A percentile compares a stretch with the other conserved stretches of the same genome.
Evolutionary conservation across 1,139 yeast species (phyloP).

Genomic region (Taphrina communis): DNA sequence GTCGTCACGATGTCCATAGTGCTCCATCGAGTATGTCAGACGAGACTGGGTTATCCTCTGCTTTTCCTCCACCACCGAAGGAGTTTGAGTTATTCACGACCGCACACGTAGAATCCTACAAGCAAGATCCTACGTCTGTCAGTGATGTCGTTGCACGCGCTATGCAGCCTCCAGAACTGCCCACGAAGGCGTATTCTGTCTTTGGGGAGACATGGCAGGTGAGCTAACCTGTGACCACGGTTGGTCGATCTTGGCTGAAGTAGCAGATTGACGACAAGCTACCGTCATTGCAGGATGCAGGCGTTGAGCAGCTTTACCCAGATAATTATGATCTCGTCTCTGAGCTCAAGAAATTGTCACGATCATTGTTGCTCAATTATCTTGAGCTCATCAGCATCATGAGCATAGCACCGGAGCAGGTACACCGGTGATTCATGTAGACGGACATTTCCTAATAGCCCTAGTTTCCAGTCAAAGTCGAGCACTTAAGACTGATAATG

Average conservation of each 20-base stretch:
- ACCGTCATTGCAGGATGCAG: slow-evolving; percentile 47
- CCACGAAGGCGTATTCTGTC: slow-evolving; percentile 66
- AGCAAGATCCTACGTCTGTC: slow-evolving; percentile 41
- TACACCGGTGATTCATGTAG: neutral
- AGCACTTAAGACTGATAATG: slow-evolving; percentile 72
- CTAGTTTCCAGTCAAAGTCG: slow-evolving; percentile 65
- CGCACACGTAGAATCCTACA: slow-evolving; percentile 55
- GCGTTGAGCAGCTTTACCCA: slow-evolving; percentile 39
- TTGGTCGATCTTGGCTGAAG: neutral
- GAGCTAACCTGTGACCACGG: slow-evolving; percentile 39
- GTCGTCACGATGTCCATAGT: neutral
- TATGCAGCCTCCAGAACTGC: slow-evolving; percentile 70
- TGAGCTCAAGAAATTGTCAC: slow-evolving; percentile 73
- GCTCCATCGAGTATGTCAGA: slow-evolving; percentile 23
- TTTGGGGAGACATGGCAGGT: slow-evolving; percentile 83
- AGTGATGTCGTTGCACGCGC: slow-evolving; percentile 55
- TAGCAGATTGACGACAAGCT: slow-evolving; percentile 43
- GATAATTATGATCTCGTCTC: slow-evolving; percentile 45
- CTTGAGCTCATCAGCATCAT: slow-evolving; percentile 77
- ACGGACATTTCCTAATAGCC: neutral
- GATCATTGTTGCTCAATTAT: slow-evolving; percentile 71
- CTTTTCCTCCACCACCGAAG: slow-evolving; percentile 88
- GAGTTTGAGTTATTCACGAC: slow-evolving; percentile 70
- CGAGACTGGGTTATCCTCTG: slow-evolving; percentile 58
- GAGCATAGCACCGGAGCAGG: slow-evolving; percentile 66